phyloP scores from a whole-genome alignment of 805 yeast species.

The Wickerhamiella hasegawae region DNA sequence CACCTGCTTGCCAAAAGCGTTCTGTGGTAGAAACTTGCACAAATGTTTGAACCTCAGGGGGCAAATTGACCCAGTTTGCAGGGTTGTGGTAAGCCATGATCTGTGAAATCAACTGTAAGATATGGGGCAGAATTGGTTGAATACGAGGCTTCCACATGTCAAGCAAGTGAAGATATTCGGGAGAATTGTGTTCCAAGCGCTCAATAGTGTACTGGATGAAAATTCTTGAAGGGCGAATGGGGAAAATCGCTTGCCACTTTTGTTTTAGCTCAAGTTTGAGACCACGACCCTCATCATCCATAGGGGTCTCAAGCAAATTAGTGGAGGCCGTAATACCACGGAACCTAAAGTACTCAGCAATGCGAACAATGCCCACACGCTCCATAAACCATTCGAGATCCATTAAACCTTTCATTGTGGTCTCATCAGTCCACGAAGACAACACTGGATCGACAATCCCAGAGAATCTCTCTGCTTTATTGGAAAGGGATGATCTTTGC shows the following conservation, averaged over 20 bases:
- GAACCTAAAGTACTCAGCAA: constrained; percentile 75
- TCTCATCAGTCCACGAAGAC: constrained; percentile 81
- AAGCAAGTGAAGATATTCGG: constrained; percentile 54
- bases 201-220: constrained; percentile 93
- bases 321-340: constrained; percentile 69
- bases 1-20: constrained; percentile 97
- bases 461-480: constrained; percentile 64
- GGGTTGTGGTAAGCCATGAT: constrained; percentile 93
- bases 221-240: constrained; percentile 87
- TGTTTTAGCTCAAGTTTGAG: constrained; percentile 67
- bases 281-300: constrained; percentile 77
- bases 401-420: constrained; percentile 73
- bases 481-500: constrained; percentile 50
- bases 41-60: constrained; percentile 79
- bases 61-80: constrained; percentile 74
- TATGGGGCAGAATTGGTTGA: constrained; percentile 80
- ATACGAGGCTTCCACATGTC: constrained; percentile 86
- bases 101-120: constrained; percentile 72
- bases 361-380: constrained; percentile 82
- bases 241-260: constrained; percentile 89
- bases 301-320: constrained; percentile 56
- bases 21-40: constrained; percentile 82
- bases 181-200: constrained; percentile 62
- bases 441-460: constrained; percentile 88
- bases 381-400: constrained; percentile 98